These are phyloP conservation scores for Sclerotinia borealis DNA, from an alignment of 2,329 filamentous ascomycete species.

Conservation along the genomic window DNA sequence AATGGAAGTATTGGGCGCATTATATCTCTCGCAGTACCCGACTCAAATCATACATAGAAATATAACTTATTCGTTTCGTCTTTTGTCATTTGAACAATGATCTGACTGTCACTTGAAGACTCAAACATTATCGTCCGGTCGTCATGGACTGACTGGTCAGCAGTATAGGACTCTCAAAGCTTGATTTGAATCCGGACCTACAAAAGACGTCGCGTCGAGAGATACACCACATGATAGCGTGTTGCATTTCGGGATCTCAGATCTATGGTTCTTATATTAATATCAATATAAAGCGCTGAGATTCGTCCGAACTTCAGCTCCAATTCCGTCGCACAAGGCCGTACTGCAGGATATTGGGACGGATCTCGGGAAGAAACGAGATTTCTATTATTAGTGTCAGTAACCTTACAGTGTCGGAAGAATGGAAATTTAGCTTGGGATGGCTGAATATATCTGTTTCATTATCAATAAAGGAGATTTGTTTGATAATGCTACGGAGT, in stretches of 20 bases:
- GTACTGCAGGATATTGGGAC: background rate
- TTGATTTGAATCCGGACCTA: background rate
- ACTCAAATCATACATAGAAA: background rate
- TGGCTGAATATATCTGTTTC: background rate
- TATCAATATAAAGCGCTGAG: background rate
- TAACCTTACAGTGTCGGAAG: too few relatives aligned
- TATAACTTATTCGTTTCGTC: background rate
- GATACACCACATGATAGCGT: background rate
- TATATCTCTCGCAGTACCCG: background rate
- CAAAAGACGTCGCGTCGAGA: background rate
- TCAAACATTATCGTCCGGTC: background rate
- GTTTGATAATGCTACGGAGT: background rate
- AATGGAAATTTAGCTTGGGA: background rate
- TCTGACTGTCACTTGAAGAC: background rate
- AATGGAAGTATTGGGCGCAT: background rate
- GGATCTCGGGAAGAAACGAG: background rate
- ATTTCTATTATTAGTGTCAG: background rate
- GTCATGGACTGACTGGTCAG: background rate
- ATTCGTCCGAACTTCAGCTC: slow-evolving; percentile 1
- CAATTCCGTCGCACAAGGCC: background rate
- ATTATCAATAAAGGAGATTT: background rate
- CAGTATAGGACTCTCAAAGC: background rate
- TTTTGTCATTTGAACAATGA: background rate
- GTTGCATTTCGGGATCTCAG: background rate
- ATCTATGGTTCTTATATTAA: background rate